Evolutionary conservation across 2,329 filamentous ascomycete genomes (phyloP).

Genomic region (Aureobasidium namibiae): DNA sequence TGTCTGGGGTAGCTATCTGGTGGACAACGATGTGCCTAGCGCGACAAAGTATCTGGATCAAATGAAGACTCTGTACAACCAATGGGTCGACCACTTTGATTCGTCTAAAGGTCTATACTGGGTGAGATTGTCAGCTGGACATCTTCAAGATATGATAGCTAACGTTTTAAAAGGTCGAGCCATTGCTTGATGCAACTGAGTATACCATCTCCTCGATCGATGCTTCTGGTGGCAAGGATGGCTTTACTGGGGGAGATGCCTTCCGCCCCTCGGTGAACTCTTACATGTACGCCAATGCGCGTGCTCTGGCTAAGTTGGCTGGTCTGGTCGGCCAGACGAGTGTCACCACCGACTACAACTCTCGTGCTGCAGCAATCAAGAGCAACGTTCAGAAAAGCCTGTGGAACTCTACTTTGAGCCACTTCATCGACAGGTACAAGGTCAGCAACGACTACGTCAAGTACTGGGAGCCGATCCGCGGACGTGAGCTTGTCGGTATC

Average conservation of each 20-base stretch:
- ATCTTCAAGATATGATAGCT: not conserved
- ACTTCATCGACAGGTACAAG: slow-evolving; percentile 38
- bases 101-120: slow-evolving; percentile 34
- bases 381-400: slow-evolving; percentile 30
- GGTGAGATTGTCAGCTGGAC: slow-evolving; percentile 16
- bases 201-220: slow-evolving; percentile 40
- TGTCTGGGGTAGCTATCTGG: slow-evolving; percentile 34
- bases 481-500: slow-evolving; percentile 36
- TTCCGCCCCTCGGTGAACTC: slow-evolving; percentile 39
- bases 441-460: slow-evolving; percentile 31
- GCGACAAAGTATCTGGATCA: slow-evolving; percentile 26
- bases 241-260: slow-evolving; percentile 33
- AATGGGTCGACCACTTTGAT: slow-evolving; percentile 34
- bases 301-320: slow-evolving; percentile 34
- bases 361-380: slow-evolving; percentile 29
- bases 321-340: slow-evolving; percentile 22
- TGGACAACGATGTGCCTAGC: slow-evolving; percentile 31
- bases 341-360: slow-evolving; percentile 17
- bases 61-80: slow-evolving; percentile 31
- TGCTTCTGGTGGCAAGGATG: slow-evolving; percentile 32
- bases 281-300: slow-evolving; percentile 37
- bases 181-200: slow-evolving; percentile 36
- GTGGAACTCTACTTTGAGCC: slow-evolving; percentile 37
- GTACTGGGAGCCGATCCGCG: slow-evolving; percentile 34
- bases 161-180: slow-evolving; percentile 26